Evolutionary conservation across 768 basidiomycete species (phyloP).

Genomic region (Tylopilus rubrobrunneus): DNA sequence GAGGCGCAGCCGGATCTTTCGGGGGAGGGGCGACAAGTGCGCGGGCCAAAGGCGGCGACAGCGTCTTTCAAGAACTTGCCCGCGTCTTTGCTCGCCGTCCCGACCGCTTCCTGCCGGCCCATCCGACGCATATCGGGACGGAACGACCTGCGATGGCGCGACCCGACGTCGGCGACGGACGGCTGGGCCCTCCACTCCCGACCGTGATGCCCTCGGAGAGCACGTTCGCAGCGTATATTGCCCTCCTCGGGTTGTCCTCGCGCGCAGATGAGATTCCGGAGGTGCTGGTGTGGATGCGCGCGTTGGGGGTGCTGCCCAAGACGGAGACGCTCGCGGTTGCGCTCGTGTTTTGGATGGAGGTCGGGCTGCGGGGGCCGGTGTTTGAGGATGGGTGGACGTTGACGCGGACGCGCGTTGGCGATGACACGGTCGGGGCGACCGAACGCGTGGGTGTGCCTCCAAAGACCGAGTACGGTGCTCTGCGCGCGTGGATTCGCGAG

Average conservation of each 20-base stretch:
- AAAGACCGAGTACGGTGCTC: conserved; percentile 20
- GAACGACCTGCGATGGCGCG: conserved; percentile 5
- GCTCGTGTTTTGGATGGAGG: conserved; percentile 70
- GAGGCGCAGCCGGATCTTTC: conserved; percentile 35
- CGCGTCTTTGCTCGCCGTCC: conserved; percentile 12
- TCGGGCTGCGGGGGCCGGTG: conserved; percentile 56
- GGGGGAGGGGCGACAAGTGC: conserved; percentile 23
- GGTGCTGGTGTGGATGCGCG: conserved; percentile 71
- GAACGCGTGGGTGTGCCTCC: neutral
- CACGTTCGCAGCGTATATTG: conserved; percentile 57
- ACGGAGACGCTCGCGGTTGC: conserved; percentile 54
- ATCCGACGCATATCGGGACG: neutral
- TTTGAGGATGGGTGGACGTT: conserved; percentile 41
- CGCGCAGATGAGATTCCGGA: conserved; percentile 60
- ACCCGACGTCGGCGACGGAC: neutral
- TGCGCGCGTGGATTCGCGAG: conserved; percentile 46
- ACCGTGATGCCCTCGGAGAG: conserved; percentile 47
- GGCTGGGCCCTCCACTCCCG: conserved; percentile 16
- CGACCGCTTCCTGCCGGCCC: conserved; percentile 8
- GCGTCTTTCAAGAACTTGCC: conserved; percentile 20
- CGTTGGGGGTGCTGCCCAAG: conserved; percentile 50
- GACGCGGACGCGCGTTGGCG: neutral
- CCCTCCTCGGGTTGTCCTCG: conserved; percentile 50
- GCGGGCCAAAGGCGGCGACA: conserved; percentile 12
- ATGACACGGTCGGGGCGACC: neutral